Conservation (phyloP, 192 early-diverging fungal species). For the Neocallimastix lanati region DNA sequence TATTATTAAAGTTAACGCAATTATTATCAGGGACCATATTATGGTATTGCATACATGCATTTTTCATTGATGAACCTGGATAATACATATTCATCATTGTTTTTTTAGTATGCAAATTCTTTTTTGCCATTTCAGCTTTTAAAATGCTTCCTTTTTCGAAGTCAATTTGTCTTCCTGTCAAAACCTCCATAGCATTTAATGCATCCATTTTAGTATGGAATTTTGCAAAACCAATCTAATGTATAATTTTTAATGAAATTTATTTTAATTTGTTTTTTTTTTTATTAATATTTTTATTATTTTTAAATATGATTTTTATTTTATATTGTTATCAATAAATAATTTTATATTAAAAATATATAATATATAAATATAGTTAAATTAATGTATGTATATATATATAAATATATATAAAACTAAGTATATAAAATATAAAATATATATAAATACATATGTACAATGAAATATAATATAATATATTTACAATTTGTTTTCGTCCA, state of each 20-base stretch:
- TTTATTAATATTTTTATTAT: conserved; percentile 8
- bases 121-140: conserved; percentile 98
- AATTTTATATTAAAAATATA: too few species aligned
- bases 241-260: background rate
- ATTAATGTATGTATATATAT: too few species aligned
- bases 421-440: conserved; percentile 8
- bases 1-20: background rate
- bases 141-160: conserved; percentile 65
- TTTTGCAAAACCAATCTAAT: conserved; percentile 94
- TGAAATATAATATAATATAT: conserved; percentile 16
- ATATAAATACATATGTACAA: background rate
- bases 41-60: background rate
- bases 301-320: background rate
- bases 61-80: background rate
- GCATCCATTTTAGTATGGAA: conserved; percentile 84
- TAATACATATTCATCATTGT: background rate
- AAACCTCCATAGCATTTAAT: conserved; percentile 70
- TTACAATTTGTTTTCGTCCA: conserved; percentile 76
- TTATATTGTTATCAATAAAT: too few species aligned
- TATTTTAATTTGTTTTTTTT: conserved; percentile 1
- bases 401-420: too few species aligned
- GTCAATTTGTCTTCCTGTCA: conserved; percentile 74
- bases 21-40: background rate
- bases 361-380: too few species aligned
- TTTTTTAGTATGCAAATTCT: conserved; percentile 47